Evolutionary conservation across 768 basidiomycete genomes (phyloP), one percentile per base, ranked within the genome.

Genomic region (Trametes cubensis): DNA sequence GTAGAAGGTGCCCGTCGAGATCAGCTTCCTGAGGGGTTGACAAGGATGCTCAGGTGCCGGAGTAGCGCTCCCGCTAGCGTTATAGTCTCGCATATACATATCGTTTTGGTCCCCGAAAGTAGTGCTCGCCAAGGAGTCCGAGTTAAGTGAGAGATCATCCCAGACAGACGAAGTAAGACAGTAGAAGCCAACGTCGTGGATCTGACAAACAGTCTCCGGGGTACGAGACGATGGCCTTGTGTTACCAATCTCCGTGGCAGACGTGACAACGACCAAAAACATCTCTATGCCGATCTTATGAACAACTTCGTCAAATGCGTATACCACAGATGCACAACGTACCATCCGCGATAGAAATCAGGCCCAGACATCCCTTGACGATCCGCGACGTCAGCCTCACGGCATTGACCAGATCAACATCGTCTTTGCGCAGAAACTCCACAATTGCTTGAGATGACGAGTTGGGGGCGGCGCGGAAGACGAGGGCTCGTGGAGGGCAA

Each of bases 1-100:
- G 75, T 98, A 99, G 77, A 99, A 99, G 1, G 90, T 87, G 6
- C 95, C 95, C 23, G 90, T 90, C 30, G 92, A 90, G 4, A 99
- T 77, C 58, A 98, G 94, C 75, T 96, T 97, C 49, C 85, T 88
- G 69, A 98, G 83, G 0, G 94, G 90, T 63, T 85, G 73, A 73
- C 95, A 98, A 2, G 97, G 97, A 69, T 98, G 94, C 69, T 95
- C 94, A n/a, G 79, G 79, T 11, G 84, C 68, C 41, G 76, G 69
- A 17, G 78, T 71, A 34, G 79, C 67, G 48, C 74, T 70, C 21
- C 57, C 57, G 21, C 58, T 54, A 59, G 80, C 80, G 28, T 77
- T 66, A 65, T 84, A 85, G 39, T 86, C 81, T 39, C 73, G 67
- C 52, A 64, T 79, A 55, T 77, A 79, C 56, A 74, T 74, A 20